Percentiles rank a stretch among this genome's conserved stretches.
Conservation (phyloP, 805 yeast species). For the Ogataea philodendri region DNA sequence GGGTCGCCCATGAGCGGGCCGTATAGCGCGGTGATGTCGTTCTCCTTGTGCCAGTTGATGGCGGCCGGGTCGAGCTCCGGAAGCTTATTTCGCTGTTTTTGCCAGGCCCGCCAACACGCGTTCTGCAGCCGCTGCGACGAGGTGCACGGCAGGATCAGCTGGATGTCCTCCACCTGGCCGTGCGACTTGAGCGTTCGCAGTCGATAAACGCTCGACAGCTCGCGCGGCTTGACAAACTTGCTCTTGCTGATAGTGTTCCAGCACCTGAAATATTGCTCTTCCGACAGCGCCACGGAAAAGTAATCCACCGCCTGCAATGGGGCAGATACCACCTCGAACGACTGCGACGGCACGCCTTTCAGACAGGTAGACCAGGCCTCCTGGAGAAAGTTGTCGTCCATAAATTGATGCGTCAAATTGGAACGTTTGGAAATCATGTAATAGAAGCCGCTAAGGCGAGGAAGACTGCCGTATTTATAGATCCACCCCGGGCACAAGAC, state of each 20-base stretch:
- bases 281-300: conserved; percentile 37
- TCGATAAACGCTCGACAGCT: conserved; percentile 29
- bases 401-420: conserved; percentile 30
- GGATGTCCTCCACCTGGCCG: conserved; percentile 34
- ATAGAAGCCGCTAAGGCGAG: neutral
- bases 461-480: conserved; percentile 1
- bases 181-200: conserved; percentile 21
- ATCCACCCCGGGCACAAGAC: too few relatives aligned
- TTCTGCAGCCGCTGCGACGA: conserved; percentile 58
- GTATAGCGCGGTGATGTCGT: conserved; percentile 54
- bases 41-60: conserved; percentile 54
- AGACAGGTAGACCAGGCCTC: conserved; percentile 26
- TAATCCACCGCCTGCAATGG: conserved; percentile 39
- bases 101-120: conserved; percentile 96
- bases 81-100: conserved; percentile 65
- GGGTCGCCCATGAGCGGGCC: conserved; percentile 42
- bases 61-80: conserved; percentile 42
- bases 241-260: conserved; percentile 41
- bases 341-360: conserved; percentile 19
- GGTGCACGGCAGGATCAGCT: conserved; percentile 35
- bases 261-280: conserved; percentile 38
- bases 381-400: conserved; percentile 32
- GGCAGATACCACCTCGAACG: conserved; percentile 10
- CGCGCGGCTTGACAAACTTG: conserved; percentile 35
- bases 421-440: conserved; percentile 13